Base-by-base conservation (phyloP, 257 asterid genomes). In the Ocimum tenuiflorum region DNA sequence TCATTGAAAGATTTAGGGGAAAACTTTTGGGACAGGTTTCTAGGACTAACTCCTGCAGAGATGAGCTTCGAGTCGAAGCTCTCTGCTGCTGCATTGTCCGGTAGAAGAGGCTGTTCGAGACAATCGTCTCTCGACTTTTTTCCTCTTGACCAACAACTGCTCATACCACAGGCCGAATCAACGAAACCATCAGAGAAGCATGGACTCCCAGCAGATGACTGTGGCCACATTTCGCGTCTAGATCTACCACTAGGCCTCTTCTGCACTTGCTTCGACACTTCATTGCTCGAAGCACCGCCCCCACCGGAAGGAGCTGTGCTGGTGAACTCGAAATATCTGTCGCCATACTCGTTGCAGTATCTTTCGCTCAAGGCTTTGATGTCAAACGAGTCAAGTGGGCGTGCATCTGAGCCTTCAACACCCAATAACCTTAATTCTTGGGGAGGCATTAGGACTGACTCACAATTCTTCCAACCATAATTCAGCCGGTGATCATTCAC, bases 81-180 rank as follows among this genome's bases (percentile, higher is more conserved):
- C 36, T 66, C 70, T n/a, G n/a, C n/a, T n/a, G n/a, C n/a, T n/a
- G n/a, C n/a, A n/a, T n/a, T n/a, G 29, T 71, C 82, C 0, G 70
- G 59, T 71, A 91, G 51, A 74, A 91, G 88, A 9, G 92, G 91
- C 19, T 13, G 80, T 41, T 82, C 86, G n/a, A n/a, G n/a, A n/a
- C n/a, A n/a, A n/a, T n/a, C n/a, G n/a, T 78, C 95, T 62, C 81
- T 75, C 45, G 43, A 75, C 62, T 82, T 86, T n/a, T 79, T 76
- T 19, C 81, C 73, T 62, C 85, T 83, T 22, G 88, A 79, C 97
- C 95, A 91, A 77, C 88, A 91, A 47, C 85, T 84, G 70, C 86
- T 73, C 58, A 88, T 68, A 46, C 96, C 92, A 67, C 96, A 91
- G 80, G 74, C 81, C 78, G 75, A 75, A 4, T 87, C 88, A 71